These are phyloP conservation scores for Corylus avellana DNA, from an alignment of 306 rosid species.

Conservation along the genomic window DNA sequence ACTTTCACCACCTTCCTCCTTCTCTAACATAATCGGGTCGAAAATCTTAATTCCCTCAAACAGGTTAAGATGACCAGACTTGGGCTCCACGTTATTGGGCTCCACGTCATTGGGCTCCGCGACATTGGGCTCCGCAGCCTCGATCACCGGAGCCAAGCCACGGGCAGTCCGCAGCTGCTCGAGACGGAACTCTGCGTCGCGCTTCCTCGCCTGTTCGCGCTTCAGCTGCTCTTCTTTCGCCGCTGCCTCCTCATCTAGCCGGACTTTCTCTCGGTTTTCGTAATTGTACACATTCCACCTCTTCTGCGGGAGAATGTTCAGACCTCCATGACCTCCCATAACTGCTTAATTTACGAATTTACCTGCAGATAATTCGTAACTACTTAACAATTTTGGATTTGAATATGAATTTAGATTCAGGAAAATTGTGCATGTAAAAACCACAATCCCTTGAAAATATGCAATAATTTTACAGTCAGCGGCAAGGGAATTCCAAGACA, in stretches of 20 bases:
- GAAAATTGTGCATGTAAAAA: too few species aligned
- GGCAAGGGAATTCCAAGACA: too few species aligned
- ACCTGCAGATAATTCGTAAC: conserved; percentile 16
- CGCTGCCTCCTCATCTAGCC: conserved; percentile 82
- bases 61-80: conserved; percentile 72
- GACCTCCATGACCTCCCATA: conserved; percentile 97
- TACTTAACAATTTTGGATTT: too few species aligned
- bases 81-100: conserved; percentile 28
- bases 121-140: conserved; percentile 20
- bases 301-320: conserved; percentile 94
- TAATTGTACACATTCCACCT: conserved; percentile 92
- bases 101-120: not conserved
- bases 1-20: conserved; percentile 31
- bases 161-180: conserved; percentile 67
- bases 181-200: conserved; percentile 77
- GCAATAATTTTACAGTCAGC: too few species aligned
- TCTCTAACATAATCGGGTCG: conserved; percentile 53
- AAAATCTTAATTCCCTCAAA: conserved; percentile 85
- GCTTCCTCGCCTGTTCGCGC: conserved; percentile 65
- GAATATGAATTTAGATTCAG: too few species aligned
- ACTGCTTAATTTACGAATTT: conserved; percentile 1
- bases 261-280: conserved; percentile 88
- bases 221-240: conserved; percentile 90
- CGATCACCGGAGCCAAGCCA: conserved; percentile 59
- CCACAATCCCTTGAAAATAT: too few species aligned